These are phyloP conservation scores for Paecilomyces formosus DNA, from an alignment of 2,329 filamentous ascomycete species.

Conservation along the genomic window DNA sequence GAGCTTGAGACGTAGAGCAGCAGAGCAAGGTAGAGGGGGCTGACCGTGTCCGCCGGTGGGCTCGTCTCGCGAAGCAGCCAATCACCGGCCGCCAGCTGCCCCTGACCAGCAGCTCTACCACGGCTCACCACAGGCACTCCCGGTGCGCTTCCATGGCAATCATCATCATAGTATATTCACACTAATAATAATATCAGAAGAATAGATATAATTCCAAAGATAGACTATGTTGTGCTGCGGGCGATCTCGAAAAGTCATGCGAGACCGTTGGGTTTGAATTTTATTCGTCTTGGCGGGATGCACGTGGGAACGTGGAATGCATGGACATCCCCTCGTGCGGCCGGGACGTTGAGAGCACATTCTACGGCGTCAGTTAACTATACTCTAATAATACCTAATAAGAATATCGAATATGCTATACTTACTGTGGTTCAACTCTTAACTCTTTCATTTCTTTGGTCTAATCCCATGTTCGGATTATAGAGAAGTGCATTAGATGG, in stretches of 20 bases:
- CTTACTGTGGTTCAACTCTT: neutral
- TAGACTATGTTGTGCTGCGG: too few species aligned
- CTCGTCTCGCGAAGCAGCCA: neutral
- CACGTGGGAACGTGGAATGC: neutral
- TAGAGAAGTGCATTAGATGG: too few species aligned
- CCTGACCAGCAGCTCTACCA: neutral
- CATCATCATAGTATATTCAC: too few species aligned
- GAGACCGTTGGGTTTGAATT: neutral
- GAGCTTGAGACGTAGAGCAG: neutral
- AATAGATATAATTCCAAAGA: too few species aligned
- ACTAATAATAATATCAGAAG: too few species aligned
- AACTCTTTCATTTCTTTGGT: neutral
- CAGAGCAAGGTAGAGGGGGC: neutral
- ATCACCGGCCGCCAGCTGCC: slow-evolving; percentile 2
- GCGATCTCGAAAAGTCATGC: neutral
- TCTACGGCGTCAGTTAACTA: too few species aligned
- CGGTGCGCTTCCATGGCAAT: neutral
- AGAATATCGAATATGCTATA: neutral
- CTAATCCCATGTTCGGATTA: too few species aligned
- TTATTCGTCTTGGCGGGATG: neutral
- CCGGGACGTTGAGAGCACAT: neutral
- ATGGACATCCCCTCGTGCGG: neutral
- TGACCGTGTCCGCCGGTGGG: neutral
- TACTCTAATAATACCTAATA: too few species aligned
- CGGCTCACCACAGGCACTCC: neutral